Conservation (phyloP, 2,329 filamentous ascomycete genomes). For the Talaromyces sp. region DNA sequence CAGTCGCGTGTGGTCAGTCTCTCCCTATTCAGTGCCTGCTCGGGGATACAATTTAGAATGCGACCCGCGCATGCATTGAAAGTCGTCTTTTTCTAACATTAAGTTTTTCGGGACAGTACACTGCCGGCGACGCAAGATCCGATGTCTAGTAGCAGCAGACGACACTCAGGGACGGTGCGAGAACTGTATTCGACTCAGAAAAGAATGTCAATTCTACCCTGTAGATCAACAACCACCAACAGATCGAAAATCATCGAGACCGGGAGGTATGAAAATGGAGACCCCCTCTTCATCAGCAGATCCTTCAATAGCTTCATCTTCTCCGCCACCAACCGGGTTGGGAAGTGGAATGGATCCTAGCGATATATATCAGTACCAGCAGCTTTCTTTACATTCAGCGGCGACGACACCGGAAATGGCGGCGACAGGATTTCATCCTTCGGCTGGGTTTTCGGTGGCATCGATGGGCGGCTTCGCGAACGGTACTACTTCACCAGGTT, state of each 20-base stretch:
- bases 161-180: constrained; percentile 75
- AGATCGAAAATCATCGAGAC: constrained; percentile 44
- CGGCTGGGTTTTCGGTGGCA: constrained; percentile 27
- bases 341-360: constrained; percentile 27
- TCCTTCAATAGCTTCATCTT: constrained; percentile 50
- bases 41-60: background rate
- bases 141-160: constrained; percentile 74
- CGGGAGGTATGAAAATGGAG: constrained; percentile 28
- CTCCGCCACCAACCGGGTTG: constrained; percentile 32
- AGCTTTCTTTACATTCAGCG: constrained; percentile 32
- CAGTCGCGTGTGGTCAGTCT: constrained; percentile 87
- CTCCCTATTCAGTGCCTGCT: constrained; percentile 4
- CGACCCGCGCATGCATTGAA: background rate
- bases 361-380: constrained; percentile 37
- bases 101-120: constrained; percentile 58
- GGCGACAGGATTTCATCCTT: constrained; percentile 28
- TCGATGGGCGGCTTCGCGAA: constrained; percentile 35
- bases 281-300: constrained; percentile 46
- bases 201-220: constrained; percentile 88
- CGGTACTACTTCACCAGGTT: constrained; percentile 25
- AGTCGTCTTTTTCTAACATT: background rate
- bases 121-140: constrained; percentile 88
- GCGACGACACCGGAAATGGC: constrained; percentile 33
- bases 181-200: constrained; percentile 91
- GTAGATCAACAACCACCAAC: constrained; percentile 70